Percentiles rank a stretch among this genome's conserved stretches.
phyloP scores from a whole-genome alignment of 345 rosid genomes.

The Eucalyptus cloeziana region DNA sequence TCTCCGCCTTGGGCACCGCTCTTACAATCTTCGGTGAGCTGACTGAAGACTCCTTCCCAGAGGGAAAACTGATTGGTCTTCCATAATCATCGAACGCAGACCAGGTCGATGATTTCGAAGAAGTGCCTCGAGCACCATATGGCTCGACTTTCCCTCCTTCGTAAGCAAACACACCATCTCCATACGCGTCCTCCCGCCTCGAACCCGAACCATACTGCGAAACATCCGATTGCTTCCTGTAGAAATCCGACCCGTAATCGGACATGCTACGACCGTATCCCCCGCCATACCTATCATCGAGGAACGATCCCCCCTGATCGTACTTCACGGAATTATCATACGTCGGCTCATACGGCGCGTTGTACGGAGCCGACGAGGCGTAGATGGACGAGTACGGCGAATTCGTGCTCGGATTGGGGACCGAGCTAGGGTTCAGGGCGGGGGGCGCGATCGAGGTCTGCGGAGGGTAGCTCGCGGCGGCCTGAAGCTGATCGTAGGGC shows the following conservation, averaged over 20 bases:
- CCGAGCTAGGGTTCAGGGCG: slow-evolving; percentile 10
- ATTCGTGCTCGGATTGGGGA: slow-evolving; percentile 6
- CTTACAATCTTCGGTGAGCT: slow-evolving; percentile 64
- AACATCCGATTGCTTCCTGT: slow-evolving; percentile 51
- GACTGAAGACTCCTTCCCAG: slow-evolving; percentile 39
- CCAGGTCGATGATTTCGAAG: slow-evolving; percentile 56
- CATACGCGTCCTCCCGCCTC: slow-evolving; percentile 42
- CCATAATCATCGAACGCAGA: slow-evolving; percentile 91
- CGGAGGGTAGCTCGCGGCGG: slow-evolving; percentile 9
- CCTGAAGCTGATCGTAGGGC: neutral
- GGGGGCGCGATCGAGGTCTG: neutral
- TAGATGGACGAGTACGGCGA: slow-evolving; percentile 34
- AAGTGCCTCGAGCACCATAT: slow-evolving; percentile 90
- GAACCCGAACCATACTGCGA: slow-evolving; percentile 20
- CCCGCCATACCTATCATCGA: slow-evolving; percentile 41
- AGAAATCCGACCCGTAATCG: slow-evolving; percentile 46
- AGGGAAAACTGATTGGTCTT: slow-evolving; percentile 50
- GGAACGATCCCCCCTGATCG: slow-evolving; percentile 24
- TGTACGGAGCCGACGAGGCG: slow-evolving; percentile 21
- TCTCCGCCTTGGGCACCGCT: slow-evolving; percentile 85
- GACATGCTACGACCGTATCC: slow-evolving; percentile 23
- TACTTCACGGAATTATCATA: slow-evolving; percentile 45
- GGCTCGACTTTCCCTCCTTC: slow-evolving; percentile 84
- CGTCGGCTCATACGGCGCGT: slow-evolving; percentile 22
- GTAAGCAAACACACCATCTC: slow-evolving; percentile 85